Base-by-base conservation (phyloP, 257 asterid genomes). In the Fraxinus cuspidata region DNA sequence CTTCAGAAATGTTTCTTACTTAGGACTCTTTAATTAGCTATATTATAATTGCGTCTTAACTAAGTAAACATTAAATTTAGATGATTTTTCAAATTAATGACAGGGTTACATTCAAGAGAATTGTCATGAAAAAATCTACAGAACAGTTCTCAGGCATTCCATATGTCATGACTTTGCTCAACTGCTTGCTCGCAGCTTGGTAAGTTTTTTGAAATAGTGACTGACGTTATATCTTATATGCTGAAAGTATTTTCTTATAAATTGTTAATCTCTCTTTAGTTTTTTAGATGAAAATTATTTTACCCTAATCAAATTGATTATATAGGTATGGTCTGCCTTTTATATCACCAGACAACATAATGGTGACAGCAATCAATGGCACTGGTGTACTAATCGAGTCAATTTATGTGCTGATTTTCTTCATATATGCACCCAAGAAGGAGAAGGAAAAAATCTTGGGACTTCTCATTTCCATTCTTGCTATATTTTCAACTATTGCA, bases 321-420 rank as follows among this genome's bases (percentile, higher is more conserved):
- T 78, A 79, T 72, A 93, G 97, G 97, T 93, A 93, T 21, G 97
- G 97, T 10, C 73, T 92, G 75, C 97, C 98, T 0, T 86, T 90
- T 72, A 79, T 92, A 51, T 89, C 98, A 25, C 82, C 83, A 49
- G 75, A 92, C 89, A 94, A 94, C 83, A 29, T 76, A 11, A 65
- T 87, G 11, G 94, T 94, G 25, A 70, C 93, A 0, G 87, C 79
- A 6, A 86, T 94, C 42, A 92, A 92, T 70, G 96, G 92, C 0
- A 66, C 83, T 1, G 97, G 97, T 5, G 90, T 85, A 0, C 89
- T 76, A 63, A 78, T 94, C 5, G 98, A 94, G 85, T 51, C 86
- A 0, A 40, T 81, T 6, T 94, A 94, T 65, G 92, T 94, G 49
- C 11, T 89, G 63, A 75, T 88, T 16, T 94, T 88, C 74, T 85